Base-by-base conservation (phyloP, 2,329 filamentous ascomycete species). In the Juglanconis juglandina region DNA sequence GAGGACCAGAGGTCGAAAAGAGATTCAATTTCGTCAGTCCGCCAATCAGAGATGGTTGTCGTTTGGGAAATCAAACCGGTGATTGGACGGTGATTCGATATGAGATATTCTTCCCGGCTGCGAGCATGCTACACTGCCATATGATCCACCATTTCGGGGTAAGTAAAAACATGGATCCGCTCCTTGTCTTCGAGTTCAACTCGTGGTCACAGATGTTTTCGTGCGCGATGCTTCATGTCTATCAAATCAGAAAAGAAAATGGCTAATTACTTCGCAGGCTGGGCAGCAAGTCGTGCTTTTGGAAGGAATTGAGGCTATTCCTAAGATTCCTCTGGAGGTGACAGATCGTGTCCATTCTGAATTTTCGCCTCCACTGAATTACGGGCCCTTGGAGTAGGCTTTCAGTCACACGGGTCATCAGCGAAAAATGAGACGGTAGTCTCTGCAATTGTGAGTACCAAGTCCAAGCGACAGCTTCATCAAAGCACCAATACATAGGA, bases 1-100 rank as follows among this genome's bases (percentile, higher is more conserved):
- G 79, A 72, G 54, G 77, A 17, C 17, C 17, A 17, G 17, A 17
- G 73, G 72, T 77, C 77, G 59, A 76, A 73, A 34, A 78, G 72
- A 70, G 77, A 77, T 42, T 80, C 77, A 42, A 80, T 75, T 44
- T 65, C 2, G 50, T 54, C 7, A 30, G 64, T 11, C 62, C 63
- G 11, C 63, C 63, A 1, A 48, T 57, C 5, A 59, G 63, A 7
- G 63, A 65, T 34, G 63, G 63, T 3, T 65, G 63, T n/a, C 48
- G 62, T 3, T 44, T 64, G 24, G 59, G 60, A 3, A 61, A 61
- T 33, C 48, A 42, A 13, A 63, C 60, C 3, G 59, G 63, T 14
- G 59, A 62, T 39, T 65, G 63, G 46, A 63, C 59, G 6, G 63
- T 64, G 2, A 63, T 65, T 32, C 59, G 63, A 13, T 65, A 65